These are phyloP conservation scores for Akanthomyces uredinophilus DNA, from an alignment of 2,329 filamentous ascomycete species.

Conservation along the genomic window DNA sequence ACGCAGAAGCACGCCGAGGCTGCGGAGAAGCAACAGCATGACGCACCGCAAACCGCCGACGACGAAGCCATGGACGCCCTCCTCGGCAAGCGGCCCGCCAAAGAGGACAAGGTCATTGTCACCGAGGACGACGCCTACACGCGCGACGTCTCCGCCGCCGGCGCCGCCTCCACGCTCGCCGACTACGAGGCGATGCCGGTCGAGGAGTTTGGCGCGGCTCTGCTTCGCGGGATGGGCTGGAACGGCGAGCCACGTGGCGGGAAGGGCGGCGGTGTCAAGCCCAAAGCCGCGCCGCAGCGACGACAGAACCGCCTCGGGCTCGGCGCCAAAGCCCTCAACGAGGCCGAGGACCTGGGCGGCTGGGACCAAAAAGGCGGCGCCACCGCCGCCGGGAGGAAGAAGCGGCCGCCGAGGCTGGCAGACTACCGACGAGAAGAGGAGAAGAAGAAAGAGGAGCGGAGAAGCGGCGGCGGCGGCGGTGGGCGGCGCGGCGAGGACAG, in stretches of 20 bases:
- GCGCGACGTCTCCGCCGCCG: conserved; percentile 65
- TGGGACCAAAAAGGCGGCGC: conserved; percentile 68
- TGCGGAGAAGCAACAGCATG: background rate
- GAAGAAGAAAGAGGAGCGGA: conserved; percentile 41
- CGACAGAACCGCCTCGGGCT: conserved; percentile 75
- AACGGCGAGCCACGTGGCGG: conserved; percentile 58
- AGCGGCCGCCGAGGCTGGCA: conserved; percentile 40
- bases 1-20: conserved; percentile 12
- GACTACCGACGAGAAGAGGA: conserved; percentile 45
- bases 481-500: conserved; percentile 35
- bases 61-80: conserved; percentile 62
- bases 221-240: conserved; percentile 94
- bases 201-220: conserved; percentile 87
- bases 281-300: conserved; percentile 60
- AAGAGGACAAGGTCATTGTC: conserved; percentile 46
- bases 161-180: conserved; percentile 69
- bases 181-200: conserved; percentile 88
- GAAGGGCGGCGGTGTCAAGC: conserved; percentile 28
- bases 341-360: conserved; percentile 66
- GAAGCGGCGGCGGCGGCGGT: conserved; percentile 33
- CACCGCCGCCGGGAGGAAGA: conserved; percentile 16
- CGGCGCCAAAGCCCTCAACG: conserved; percentile 76
- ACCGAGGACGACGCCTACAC: conserved; percentile 65
- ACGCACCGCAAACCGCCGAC: conserved; percentile 29
- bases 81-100: conserved; percentile 46